Base-by-base conservation (phyloP, 495 filamentous ascomycete genomes). In the Penicillium roqueforti region DNA sequence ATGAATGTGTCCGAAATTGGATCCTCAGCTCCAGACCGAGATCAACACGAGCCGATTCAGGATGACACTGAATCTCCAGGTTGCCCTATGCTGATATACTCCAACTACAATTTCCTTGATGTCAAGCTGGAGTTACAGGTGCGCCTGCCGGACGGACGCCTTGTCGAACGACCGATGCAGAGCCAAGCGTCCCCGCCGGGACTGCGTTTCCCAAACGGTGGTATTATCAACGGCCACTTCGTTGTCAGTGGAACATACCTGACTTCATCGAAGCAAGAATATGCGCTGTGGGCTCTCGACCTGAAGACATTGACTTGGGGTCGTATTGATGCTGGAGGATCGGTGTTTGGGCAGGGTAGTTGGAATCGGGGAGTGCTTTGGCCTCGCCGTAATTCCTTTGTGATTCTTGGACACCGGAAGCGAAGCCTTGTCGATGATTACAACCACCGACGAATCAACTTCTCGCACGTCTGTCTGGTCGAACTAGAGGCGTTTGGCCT, bases 101-200 rank as follows among this genome's bases (percentile, higher is more conserved):
- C 93, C 37, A 98, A 98, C 63, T 98, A 97, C 68, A 97, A 98
- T 68, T 98, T 98, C 66, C 68, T 97, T 34, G 91, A 97, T 56
- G 93, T 97, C 55, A 97, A 96, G 63, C 71, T 98, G 19, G 93
- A 97, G 66, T 76, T 98, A 28, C 95, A 97, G 63, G 81, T 98
- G 40, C 83, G 93, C 48, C 66, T 84, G 13, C 82, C 88, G 25
- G 92, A 98, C 68, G 93, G 95, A 41, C 85, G 85, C 8, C 72
- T 98, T 56, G 78, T 82, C 4, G 93, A 97, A 63, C 91, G 89
- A 60, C 79, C 88, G 10, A 97, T 98, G 92, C 83, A 84, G 42
- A 89, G 89, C 20, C 80, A 82, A 25, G 89, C 87, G 28, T 92
- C 89, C 11, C 93, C 93, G 1, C 93, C 93, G 4, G 93, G 93